Percentiles rank a stretch among this genome's conserved stretches.
phyloP scores from a whole-genome alignment of 2,329 filamentous ascomycete species.

The Claviceps paspali region DNA sequence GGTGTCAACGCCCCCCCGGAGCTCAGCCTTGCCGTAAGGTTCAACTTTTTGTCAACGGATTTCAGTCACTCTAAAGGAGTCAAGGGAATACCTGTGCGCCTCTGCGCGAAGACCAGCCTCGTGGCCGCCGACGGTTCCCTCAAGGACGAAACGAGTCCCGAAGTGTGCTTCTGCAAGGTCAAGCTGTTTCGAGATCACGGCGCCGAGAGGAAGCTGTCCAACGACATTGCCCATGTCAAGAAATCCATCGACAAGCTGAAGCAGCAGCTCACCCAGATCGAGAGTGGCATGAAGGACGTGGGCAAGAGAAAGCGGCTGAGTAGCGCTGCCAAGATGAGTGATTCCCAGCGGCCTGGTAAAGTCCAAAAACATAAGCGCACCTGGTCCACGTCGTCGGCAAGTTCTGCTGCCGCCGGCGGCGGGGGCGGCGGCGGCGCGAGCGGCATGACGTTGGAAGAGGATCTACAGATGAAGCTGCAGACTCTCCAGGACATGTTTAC shows the following conservation, averaged over 20 bases:
- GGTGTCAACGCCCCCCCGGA: constrained; percentile 53
- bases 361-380: constrained; percentile 81
- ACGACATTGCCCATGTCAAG: constrained; percentile 87
- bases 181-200: constrained; percentile 95
- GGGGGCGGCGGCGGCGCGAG: constrained; percentile 16
- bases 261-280: constrained; percentile 74
- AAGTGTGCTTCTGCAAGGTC: constrained; percentile 91
- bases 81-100: constrained; percentile 85
- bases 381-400: constrained; percentile 82
- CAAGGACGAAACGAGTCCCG: constrained; percentile 33
- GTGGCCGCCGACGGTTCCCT: constrained; percentile 37
- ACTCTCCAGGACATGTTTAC: constrained; percentile 79
- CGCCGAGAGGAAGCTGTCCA: constrained; percentile 85
- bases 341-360: constrained; percentile 56
- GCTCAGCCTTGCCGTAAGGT: constrained; percentile 78
- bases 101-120: constrained; percentile 79
- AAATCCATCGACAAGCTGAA: constrained; percentile 94
- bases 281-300: constrained; percentile 52
- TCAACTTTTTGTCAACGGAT: constrained; percentile 97
- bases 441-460: constrained; percentile 50
- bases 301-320: constrained; percentile 47
- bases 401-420: constrained; percentile 35
- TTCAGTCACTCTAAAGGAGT: constrained; percentile 98
- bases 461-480: constrained; percentile 63
- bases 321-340: constrained; percentile 29